Base-by-base conservation (phyloP, 2,329 filamentous ascomycete genomes). In the Alternaria longipes region DNA sequence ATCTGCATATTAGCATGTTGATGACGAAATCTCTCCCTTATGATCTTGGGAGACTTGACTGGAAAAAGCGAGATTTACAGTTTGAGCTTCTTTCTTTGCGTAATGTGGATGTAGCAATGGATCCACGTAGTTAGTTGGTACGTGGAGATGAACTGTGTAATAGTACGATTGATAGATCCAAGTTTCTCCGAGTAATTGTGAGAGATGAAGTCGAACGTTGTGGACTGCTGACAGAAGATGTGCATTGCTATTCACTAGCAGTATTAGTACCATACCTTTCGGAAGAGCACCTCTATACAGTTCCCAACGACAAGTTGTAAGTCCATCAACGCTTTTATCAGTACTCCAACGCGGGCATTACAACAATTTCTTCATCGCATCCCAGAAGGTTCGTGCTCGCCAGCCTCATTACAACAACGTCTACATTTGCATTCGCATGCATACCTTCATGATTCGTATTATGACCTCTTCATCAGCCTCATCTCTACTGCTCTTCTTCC, bases 1-100 rank as follows among this genome's bases (percentile, higher is more conserved):
- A 49, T 54, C 30, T 55, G 46, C 46, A 28, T 44, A 51, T 52
- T 40, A 45, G 34, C 44, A 45, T 46, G 46, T 55, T n/a, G 42
- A 55, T 36, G 42, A 45, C 30, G 41, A 28, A 20, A 46, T 46
- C 20, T 46, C 36, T 55, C 22, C 46, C 30, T 28, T 20, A 30
- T 42, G 40, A 42, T 24, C 20, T 42, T 42, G 40, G 40, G 40
- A 42, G 40, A 20, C 20, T 24, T 42, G 20, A 24, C 40, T 42
- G 11, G 11, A 42, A 50, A 56, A 44, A 42, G 45, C 36, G 32
- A 28, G 20, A 20, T 30, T 24, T 22, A 8, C 32, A 56, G 24
- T 44, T 24, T 50, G 24, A 44, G 8, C 26, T 24, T 50, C 20
- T 54, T 54, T 54, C 40, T 24, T 42, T 24, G 30, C 18, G 46